Percentiles rank a stretch among this genome's conserved stretches.
Conservation (phyloP, 2,329 filamentous ascomycete genomes). For the Tolypocladium inflatum region DNA sequence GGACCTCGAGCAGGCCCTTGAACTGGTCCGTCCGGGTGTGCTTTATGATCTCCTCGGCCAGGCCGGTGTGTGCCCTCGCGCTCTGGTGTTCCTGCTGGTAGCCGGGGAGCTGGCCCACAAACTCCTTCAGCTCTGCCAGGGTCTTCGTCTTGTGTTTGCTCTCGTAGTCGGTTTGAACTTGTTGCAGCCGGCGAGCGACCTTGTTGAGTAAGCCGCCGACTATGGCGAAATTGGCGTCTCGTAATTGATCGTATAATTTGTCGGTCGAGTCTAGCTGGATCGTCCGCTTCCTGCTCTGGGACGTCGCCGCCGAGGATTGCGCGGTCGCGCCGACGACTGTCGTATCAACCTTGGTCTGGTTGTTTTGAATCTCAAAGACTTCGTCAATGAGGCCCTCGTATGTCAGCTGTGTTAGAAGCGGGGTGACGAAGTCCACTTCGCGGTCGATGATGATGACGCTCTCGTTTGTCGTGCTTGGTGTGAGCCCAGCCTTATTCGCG, state of each 20-base stretch:
- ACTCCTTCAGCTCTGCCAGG: constrained; percentile 84
- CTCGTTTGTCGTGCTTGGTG: constrained; percentile 80
- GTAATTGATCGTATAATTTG: constrained; percentile 75
- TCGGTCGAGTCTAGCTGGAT: constrained; percentile 84
- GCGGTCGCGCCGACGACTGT: constrained; percentile 73
- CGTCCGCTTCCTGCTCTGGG: constrained; percentile 67
- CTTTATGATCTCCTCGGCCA: constrained; percentile 94
- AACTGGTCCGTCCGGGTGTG: constrained; percentile 85
- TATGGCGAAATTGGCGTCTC: constrained; percentile 91
- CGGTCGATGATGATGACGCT: constrained; percentile 92
- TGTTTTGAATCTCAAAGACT: constrained; percentile 82
- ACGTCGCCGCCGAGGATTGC: constrained; percentile 46
- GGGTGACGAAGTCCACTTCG: constrained; percentile 87
- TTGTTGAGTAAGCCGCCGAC: constrained; percentile 85
- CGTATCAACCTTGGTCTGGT: constrained; percentile 86
- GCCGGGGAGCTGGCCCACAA: constrained; percentile 85
- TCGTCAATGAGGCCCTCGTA: constrained; percentile 96
- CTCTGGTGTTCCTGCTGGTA: constrained; percentile 92
- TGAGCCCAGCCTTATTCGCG: constrained; percentile 54
- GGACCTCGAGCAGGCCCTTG: constrained; percentile 79
- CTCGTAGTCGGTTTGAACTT: constrained; percentile 79
- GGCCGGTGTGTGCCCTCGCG: constrained; percentile 80
- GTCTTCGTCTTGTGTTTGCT: constrained; percentile 82
- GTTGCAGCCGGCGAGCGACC: constrained; percentile 75
- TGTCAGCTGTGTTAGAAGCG: constrained; percentile 86